phyloP scores from a whole-genome alignment of 1,284 basidiomycete genomes.

The Boletus holoroseus region DNA sequence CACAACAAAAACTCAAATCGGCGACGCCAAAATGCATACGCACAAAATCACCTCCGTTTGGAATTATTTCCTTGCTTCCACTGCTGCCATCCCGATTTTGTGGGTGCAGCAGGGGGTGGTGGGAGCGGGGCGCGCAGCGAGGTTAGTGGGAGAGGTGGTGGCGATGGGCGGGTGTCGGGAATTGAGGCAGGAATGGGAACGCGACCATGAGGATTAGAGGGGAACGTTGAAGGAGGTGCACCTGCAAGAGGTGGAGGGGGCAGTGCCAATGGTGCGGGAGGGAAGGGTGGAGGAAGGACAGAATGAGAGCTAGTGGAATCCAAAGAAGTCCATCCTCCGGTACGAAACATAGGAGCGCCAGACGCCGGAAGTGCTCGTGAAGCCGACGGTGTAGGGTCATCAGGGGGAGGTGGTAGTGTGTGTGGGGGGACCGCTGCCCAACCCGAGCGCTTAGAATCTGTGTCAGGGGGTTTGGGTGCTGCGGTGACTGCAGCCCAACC shows the following conservation, averaged over 20 bases:
- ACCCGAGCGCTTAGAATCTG: conserved; percentile 10
- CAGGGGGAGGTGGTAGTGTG: conserved; percentile 19
- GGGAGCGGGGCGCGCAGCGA: conserved; percentile 15
- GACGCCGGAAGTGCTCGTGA: conserved; percentile 14
- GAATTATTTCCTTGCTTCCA: conserved; percentile 28
- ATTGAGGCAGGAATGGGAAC: neutral
- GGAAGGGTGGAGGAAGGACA: conserved; percentile 22
- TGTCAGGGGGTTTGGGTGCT: conserved; percentile 12
- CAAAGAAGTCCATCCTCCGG: conserved; percentile 58
- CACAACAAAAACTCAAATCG: neutral
- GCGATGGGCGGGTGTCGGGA: neutral
- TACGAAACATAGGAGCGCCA: conserved; percentile 44
- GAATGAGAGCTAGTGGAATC: conserved; percentile 37
- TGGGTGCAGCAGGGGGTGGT: conserved; percentile 15
- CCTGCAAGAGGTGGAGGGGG: conserved; percentile 29
- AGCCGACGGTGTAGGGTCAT: conserved; percentile 12
- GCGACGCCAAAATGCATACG: neutral
- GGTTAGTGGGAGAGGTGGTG: conserved; percentile 3
- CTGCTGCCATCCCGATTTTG: conserved; percentile 33
- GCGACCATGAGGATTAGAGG: conserved; percentile 11
- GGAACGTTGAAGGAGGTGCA: conserved; percentile 1
- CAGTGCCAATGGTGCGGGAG: conserved; percentile 20
- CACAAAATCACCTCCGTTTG: conserved; percentile 24
- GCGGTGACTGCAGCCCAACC: conserved; percentile 53
- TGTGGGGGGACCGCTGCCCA: conserved; percentile 20